Conservation (phyloP, 2,329 filamentous ascomycete genomes). For the Coniosporium tulheliwenetii region DNA sequence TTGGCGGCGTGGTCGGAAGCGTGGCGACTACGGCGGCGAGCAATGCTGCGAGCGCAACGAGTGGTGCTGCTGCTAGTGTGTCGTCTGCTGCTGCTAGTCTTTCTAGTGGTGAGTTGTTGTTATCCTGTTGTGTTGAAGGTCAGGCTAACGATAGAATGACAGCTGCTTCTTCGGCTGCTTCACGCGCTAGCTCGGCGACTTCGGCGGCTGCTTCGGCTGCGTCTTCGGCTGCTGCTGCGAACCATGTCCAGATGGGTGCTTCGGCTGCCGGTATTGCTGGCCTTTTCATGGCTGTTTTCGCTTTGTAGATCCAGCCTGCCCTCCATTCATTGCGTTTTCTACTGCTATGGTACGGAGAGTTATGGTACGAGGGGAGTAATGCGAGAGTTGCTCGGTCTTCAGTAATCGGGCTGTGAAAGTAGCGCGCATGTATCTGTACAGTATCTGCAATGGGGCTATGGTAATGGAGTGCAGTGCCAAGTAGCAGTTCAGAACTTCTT, state of each 20-base stretch:
- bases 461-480: too few species aligned
- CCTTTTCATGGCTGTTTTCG: conserved; percentile 4
- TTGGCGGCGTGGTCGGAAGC: neutral
- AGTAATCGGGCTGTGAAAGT: too few species aligned
- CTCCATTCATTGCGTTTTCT: too few species aligned
- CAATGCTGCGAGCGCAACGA: conserved; percentile 10
- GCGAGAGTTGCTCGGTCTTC: too few species aligned
- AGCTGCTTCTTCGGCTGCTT: conserved; percentile 11
- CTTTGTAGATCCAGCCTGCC: conserved; percentile 2
- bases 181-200: conserved; percentile 15
- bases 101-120: neutral
- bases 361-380: too few species aligned
- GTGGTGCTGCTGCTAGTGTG: conserved; percentile 9
- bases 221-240: conserved; percentile 1
- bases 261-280: conserved; percentile 4
- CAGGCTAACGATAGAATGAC: neutral
- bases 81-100: neutral
- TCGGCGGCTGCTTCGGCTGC: conserved; percentile 4
- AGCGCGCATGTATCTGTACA: too few species aligned
- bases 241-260: conserved; percentile 2
- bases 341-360: too few species aligned
- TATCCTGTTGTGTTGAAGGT: neutral
- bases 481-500: too few species aligned
- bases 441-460: too few species aligned
- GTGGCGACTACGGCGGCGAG: conserved; percentile 6